Conservation (phyloP, 2,329 filamentous ascomycete species). For the Exserohilum turcica region DNA sequence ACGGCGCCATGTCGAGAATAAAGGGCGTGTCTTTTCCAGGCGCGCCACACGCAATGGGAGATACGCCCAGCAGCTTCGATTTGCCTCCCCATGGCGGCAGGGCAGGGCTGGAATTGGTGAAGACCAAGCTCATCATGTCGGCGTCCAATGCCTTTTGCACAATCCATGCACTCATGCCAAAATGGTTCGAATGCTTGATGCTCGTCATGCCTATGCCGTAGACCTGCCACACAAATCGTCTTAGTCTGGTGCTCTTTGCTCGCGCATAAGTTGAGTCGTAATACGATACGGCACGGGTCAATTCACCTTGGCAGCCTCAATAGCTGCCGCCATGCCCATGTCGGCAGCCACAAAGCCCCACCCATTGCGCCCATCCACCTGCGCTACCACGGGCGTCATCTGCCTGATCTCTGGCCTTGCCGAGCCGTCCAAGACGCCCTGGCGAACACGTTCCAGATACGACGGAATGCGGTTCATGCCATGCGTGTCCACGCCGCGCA, state of each 20-base stretch:
- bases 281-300: too few species aligned
- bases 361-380: slow-evolving; percentile 69
- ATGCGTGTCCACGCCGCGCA: slow-evolving; percentile 81
- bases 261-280: too few species aligned
- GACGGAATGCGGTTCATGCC: slow-evolving; percentile 78
- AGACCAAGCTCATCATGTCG: slow-evolving; percentile 64
- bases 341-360: slow-evolving; percentile 77
- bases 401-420: slow-evolving; percentile 64
- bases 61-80: slow-evolving; percentile 72
- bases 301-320: slow-evolving; percentile 63
- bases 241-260: not conserved
- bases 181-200: slow-evolving; percentile 79
- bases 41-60: slow-evolving; percentile 75
- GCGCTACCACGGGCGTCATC: slow-evolving; percentile 72
- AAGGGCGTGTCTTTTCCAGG: slow-evolving; percentile 67
- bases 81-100: slow-evolving; percentile 72
- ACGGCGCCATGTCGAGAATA: slow-evolving; percentile 74
- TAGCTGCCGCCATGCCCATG: slow-evolving; percentile 68
- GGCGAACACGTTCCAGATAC: slow-evolving; percentile 74
- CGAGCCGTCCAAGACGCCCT: slow-evolving; percentile 67
- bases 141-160: slow-evolving; percentile 77
- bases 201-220: slow-evolving; percentile 78
- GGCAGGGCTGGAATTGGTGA: slow-evolving; percentile 68
- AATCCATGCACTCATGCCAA: slow-evolving; percentile 81
- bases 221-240: slow-evolving; percentile 12